These are phyloP conservation scores for Puccinellia tenuiflora DNA, from an alignment of 176 grass and related monocot genomes.

Conservation along the genomic window DNA sequence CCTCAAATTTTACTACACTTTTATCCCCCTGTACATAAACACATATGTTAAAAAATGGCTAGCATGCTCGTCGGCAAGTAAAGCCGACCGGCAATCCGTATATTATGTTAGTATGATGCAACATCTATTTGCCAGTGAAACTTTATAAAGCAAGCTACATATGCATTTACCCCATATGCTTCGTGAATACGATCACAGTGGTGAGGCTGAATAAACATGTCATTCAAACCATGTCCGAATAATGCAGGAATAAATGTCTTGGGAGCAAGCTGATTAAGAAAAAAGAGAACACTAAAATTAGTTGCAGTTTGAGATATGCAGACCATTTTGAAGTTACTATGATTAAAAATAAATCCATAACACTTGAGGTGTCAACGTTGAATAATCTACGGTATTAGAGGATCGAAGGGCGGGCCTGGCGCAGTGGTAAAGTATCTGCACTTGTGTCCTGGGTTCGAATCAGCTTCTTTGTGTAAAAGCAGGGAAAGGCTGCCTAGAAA, in stretches of 20 bases:
- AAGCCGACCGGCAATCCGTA: background rate
- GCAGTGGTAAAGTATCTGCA: too few species aligned
- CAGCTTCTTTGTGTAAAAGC: too few species aligned
- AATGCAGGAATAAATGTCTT: slow-evolving; percentile 87
- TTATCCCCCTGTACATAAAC: slow-evolving; percentile 73
- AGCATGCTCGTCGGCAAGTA: background rate
- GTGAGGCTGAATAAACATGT: slow-evolving; percentile 91
- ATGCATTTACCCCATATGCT: slow-evolving; percentile 72
- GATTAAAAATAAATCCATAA: slow-evolving; percentile 19
- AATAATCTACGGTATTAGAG: background rate
- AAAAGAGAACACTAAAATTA: slow-evolving; percentile 22
- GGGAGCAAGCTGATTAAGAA: slow-evolving; percentile 65
- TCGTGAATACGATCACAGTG: slow-evolving; percentile 85
- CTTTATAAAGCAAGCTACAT: slow-evolving; percentile 6
- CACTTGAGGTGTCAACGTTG: background rate
- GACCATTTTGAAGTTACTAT: background rate
- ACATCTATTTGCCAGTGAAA: slow-evolving; percentile 12
- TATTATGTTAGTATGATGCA: background rate
- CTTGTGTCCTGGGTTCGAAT: too few species aligned
- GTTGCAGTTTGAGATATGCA: background rate
- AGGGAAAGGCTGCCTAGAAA: too few species aligned
- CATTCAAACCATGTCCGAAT: slow-evolving; percentile 82
- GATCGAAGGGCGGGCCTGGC: background rate
- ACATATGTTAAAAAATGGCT: slow-evolving; percentile 17
- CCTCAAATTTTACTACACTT: slow-evolving; percentile 92